Conservation (phyloP, 2,329 filamentous ascomycete species). For the Trichocomaceae sp. region DNA sequence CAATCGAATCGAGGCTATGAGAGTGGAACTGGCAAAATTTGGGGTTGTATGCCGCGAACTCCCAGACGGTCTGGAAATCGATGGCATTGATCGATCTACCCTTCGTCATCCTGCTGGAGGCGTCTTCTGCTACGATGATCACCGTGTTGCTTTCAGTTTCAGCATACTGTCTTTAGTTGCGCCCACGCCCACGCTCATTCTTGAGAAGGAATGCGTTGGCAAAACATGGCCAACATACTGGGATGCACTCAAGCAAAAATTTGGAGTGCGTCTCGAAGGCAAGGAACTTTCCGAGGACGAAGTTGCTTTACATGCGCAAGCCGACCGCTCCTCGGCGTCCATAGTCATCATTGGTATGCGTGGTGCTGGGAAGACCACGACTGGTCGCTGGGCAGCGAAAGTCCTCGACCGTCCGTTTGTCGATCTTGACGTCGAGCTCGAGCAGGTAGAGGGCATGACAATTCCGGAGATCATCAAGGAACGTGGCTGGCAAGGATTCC, state of each 20-base stretch:
- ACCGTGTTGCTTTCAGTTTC: constrained; percentile 97
- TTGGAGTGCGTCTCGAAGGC: constrained; percentile 70
- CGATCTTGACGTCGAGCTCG: constrained; percentile 83
- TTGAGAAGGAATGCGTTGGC: constrained; percentile 85
- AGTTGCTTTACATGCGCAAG: constrained; percentile 30
- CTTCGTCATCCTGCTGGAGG: constrained; percentile 54
- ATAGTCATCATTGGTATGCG: constrained; percentile 97
- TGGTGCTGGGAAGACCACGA: constrained; percentile 92
- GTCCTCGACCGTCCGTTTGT: constrained; percentile 70
- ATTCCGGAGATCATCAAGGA: constrained; percentile 81
- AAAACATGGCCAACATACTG: constrained; percentile 99
- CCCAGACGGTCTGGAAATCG: constrained; percentile 78
- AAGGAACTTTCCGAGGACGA: constrained; percentile 50
- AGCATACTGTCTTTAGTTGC: constrained; percentile 74
- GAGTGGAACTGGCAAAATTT: constrained; percentile 88
- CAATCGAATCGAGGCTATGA: constrained; percentile 93
- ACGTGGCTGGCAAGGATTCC: constrained; percentile 82
- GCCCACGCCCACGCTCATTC: constrained; percentile 65
- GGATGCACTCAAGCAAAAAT: constrained; percentile 76
- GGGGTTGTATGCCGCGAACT: constrained; percentile 79
- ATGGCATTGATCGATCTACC: constrained; percentile 49
- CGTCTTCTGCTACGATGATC: constrained; percentile 92
- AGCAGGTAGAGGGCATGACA: constrained; percentile 62
- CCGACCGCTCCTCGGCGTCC: constrained; percentile 50
- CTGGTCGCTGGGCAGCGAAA: constrained; percentile 75